A percentile compares a stretch with the other conserved stretches of the same genome.
These are phyloP conservation scores for Filobasidium uniguttulatum DNA, from an alignment of 1,284 basidiomycete genomes.

Conservation along the genomic window DNA sequence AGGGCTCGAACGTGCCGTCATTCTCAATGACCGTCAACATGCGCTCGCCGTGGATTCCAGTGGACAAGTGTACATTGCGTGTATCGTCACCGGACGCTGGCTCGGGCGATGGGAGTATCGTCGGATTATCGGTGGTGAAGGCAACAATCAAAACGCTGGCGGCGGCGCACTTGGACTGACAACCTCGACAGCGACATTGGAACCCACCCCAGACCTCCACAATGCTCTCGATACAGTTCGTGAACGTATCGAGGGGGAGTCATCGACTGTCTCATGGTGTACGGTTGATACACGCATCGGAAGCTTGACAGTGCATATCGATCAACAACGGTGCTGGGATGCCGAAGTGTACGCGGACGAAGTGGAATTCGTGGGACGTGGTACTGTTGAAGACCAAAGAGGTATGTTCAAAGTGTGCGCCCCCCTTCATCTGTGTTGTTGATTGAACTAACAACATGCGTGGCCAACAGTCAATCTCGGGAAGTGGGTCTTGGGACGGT, in stretches of 20 bases:
- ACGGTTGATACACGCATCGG: constrained; percentile 80
- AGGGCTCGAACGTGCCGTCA: constrained; percentile 67
- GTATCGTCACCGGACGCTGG: constrained; percentile 67
- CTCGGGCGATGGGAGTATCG: constrained; percentile 53
- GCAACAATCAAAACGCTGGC: constrained; percentile 36
- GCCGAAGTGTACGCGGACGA: constrained; percentile 93
- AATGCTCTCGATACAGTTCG: constrained; percentile 77
- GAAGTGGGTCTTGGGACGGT: constrained; percentile 34
- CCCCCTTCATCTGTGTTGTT: constrained; percentile 24
- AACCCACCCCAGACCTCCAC: constrained; percentile 27
- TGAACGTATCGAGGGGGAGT: constrained; percentile 83
- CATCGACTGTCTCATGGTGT: constrained; percentile 71
- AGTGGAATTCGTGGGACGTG: constrained; percentile 49
- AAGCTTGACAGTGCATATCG: constrained; percentile 73
- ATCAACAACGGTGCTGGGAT: constrained; percentile 69
- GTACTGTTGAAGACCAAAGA: constrained; percentile 60
- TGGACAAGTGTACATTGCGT: constrained; percentile 73
- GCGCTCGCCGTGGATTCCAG: constrained; percentile 84
- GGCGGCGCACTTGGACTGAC: constrained; percentile 7
- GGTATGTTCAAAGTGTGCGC: constrained; percentile 53
- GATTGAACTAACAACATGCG: constrained; percentile 24
- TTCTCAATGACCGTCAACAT: constrained; percentile 84
- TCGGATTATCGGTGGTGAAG: constrained; percentile 45
- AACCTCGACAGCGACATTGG: constrained; percentile 14
- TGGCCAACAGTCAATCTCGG: constrained; percentile 32